phyloP scores from a whole-genome alignment of 2,329 filamentous ascomycete genomes.

The Alternaria panax region DNA sequence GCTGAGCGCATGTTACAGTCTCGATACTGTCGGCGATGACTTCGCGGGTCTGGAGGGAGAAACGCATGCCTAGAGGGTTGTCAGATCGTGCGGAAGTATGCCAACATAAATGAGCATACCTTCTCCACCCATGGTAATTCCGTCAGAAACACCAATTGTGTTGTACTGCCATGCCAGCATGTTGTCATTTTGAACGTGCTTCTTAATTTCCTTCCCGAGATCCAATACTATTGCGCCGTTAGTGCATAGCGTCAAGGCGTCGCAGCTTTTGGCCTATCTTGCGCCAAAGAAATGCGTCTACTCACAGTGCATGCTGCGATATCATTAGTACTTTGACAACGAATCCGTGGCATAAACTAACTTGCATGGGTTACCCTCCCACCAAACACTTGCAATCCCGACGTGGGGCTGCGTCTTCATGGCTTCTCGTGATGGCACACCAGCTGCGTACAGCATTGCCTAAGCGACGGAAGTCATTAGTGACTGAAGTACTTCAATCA shows the following conservation, averaged over 20 bases:
- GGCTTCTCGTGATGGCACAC: constrained; percentile 79
- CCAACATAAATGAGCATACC: constrained; percentile 56
- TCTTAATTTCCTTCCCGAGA: constrained; percentile 86
- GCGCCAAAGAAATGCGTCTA: constrained; percentile 16
- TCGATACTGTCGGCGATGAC: constrained; percentile 95
- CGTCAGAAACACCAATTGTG: constrained; percentile 87
- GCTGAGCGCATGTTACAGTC: constrained; percentile 89
- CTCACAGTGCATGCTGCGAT: constrained; percentile 59
- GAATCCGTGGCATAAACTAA: constrained; percentile 55
- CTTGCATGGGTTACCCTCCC: constrained; percentile 98
- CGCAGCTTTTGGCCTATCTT: constrained; percentile 12
- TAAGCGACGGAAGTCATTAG: constrained; percentile 47
- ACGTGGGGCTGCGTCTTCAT: constrained; percentile 94
- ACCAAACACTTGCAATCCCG: constrained; percentile 91
- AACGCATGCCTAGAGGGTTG: constrained; percentile 78
- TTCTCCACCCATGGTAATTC: constrained; percentile 94
- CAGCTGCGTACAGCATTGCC: constrained; percentile 95
- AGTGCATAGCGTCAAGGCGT: constrained; percentile 23
- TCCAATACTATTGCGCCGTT: constrained; percentile 70
- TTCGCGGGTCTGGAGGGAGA: constrained; percentile 87
- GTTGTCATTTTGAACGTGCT: constrained; percentile 76
- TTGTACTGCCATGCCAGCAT: constrained; percentile 98
- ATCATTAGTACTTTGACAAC: constrained; percentile 32
- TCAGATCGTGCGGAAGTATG: constrained; percentile 1
- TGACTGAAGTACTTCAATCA: neutral